Evolutionary conservation across 2,329 filamentous ascomycete species (phyloP), one percentile per base, ranked within the genome.

Genomic region (Alternaria postmessia): DNA sequence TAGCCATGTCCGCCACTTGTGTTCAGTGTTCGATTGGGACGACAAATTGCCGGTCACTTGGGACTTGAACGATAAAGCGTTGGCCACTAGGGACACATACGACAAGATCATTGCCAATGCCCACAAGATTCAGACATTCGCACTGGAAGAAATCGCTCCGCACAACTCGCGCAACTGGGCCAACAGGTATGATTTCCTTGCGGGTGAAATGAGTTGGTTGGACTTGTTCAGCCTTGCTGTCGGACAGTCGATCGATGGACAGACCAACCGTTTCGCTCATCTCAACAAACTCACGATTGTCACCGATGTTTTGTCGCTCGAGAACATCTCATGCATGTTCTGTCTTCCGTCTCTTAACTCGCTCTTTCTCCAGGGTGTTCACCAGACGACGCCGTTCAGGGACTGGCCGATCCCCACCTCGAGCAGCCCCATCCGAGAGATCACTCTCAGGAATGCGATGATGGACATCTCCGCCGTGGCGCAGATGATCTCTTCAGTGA

Each of bases 401-500:
- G 32, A 47, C 9, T 64, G 64, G 62, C 16, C 24, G 3, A 44
- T 59, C 16, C 47, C 54, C 16, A 16, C 46, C 18, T 56, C 48
- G 12, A 57, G 46, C 18, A 61, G 48, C 43, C 24, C 41, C 3
- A 46, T 66, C 7, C 20, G 49, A 18, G 3, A 30, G 7, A 34
- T 66, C 4, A 0, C 3, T 11, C 18, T 64, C 1, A 9, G 11
- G 2, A 2, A 22, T 2, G 38, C 24, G 7, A 63, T 63, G 34
- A 39, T 65, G 5, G 54, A 59, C 7, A 55, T 58, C 20, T 14
- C 42, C 5, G 61, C 54, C 4, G 5, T 64, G 5, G 32, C 44
- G 3, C 38, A 62, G 26, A 44, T 64, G 7, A 5, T 66, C 3
- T 38, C 30, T 18, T 49, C 61, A 3, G 43, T 61, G 8, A 61